Evolutionary conservation across 2,329 filamentous ascomycete species (phyloP), one percentile per base, ranked within the genome.

Genomic region (Tolypocladium sp.): DNA sequence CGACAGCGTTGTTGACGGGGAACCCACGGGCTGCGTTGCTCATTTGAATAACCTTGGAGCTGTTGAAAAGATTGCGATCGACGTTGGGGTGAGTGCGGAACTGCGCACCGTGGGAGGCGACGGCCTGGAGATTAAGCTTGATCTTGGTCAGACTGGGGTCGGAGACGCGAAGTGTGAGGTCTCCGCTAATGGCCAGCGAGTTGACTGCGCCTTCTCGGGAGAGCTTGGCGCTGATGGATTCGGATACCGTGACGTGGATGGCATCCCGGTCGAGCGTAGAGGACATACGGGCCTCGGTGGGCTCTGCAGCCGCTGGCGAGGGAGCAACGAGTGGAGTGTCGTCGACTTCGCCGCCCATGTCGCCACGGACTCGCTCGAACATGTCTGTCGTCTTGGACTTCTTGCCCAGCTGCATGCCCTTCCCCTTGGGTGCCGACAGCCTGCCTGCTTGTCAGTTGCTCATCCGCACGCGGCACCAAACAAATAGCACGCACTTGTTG

Each of bases 391-490:
- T 92, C 80, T 97, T 97, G 61, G 91, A 96, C 79, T 99, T 99
- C 81, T 97, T 97, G 76, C 94, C 94, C 59, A 99, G 81, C 75
- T 97, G 93, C 95, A 99, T 99, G 66, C 94, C 94, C 80, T 99
- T 99, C 68, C 91, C 92, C 77, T 95, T 91, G 61, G 88, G 84
- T 56, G 90, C 84, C 69, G 84, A 71, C 56, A 82, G 42, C 27
- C 59, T 57, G 41, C 12, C 8, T 33, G 20, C 5, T 25, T 27
- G 37, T 59, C 49, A 59, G 58, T 38, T 9, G 27, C 52, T 33
- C 7, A 10, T 49, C 27, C n/a, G 25, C 6, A 35, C 15, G n/a
- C 15, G 27, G 27, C 20, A 20, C 4, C 41, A 37, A 38, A 27
- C 25, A 53, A 12, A 27, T 13, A 25, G 13, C 38, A 71, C 85